Evolutionary conservation across 306 rosid species (phyloP).

Genomic region (Sophora flavescens): DNA sequence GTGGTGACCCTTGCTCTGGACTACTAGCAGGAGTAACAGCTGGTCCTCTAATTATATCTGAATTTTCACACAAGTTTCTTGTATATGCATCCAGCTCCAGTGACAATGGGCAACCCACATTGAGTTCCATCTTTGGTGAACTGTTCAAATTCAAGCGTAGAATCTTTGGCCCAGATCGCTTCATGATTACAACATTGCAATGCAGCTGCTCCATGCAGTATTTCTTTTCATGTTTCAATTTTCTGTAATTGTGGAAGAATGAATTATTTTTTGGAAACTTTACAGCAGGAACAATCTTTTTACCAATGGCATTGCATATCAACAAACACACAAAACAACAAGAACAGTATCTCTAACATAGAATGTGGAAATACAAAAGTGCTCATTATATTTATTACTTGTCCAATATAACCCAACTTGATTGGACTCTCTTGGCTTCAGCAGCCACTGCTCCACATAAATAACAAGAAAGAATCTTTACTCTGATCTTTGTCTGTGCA

Average conservation of each 20-base stretch:
- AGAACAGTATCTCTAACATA: slow-evolving; percentile 36
- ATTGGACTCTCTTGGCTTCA: slow-evolving; percentile 83
- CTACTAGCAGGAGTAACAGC: slow-evolving; percentile 84
- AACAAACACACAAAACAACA: slow-evolving; percentile 31
- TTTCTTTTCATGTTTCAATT: slow-evolving; percentile 77
- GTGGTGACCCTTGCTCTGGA: slow-evolving; percentile 83
- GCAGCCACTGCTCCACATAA: slow-evolving; percentile 77
- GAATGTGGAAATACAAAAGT: slow-evolving; percentile 38
- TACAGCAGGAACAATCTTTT: slow-evolving; percentile 17
- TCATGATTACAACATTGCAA: slow-evolving; percentile 87
- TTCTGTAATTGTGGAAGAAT: slow-evolving; percentile 57
- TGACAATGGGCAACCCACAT: slow-evolving; percentile 44
- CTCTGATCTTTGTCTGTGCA: slow-evolving; percentile 82
- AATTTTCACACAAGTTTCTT: slow-evolving; percentile 51
- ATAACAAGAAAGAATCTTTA: slow-evolving; percentile 70
- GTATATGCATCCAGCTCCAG: slow-evolving; percentile 49
- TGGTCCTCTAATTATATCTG: slow-evolving; percentile 62
- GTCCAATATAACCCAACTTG: slow-evolving; percentile 97
- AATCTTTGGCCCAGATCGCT: slow-evolving; percentile 72
- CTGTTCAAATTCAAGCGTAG: slow-evolving; percentile 78
- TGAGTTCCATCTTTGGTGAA: slow-evolving; percentile 53
- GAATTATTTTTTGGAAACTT: slow-evolving; percentile 11
- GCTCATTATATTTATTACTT: slow-evolving; percentile 62
- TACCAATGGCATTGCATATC: slow-evolving; percentile 27
- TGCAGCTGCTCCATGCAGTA: slow-evolving; percentile 84